Conservation (phyloP, 1,139 yeast species). For the Suhomyces terraborum region DNA sequence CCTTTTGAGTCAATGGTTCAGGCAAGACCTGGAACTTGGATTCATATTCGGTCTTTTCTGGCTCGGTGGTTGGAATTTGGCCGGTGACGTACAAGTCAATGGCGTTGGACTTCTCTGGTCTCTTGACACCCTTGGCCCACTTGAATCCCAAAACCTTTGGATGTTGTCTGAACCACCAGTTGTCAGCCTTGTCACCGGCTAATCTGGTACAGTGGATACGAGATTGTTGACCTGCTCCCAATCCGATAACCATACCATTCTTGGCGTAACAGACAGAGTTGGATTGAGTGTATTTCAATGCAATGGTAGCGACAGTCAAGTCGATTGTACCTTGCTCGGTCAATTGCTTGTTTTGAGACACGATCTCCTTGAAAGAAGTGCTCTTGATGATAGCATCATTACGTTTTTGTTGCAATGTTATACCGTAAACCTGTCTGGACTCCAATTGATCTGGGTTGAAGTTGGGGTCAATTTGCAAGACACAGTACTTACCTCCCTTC, state of each 20-base stretch:
- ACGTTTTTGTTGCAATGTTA: conserved; percentile 93
- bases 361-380: conserved; percentile 87
- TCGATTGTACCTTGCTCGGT: conserved; percentile 92
- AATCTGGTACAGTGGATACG: conserved; percentile 98
- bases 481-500: conserved; percentile 97
- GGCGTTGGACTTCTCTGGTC: conserved; percentile 98
- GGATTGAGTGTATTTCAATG: conserved; percentile 95
- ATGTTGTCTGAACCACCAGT: conserved; percentile 99
- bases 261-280: conserved; percentile 98
- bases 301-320: conserved; percentile 94
- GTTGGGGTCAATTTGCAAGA: conserved; percentile 93
- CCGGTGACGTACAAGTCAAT: conserved; percentile 90
- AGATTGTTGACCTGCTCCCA: conserved; percentile 99
- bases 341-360: conserved; percentile 80
- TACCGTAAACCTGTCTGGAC: conserved; percentile 94
- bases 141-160: conserved; percentile 88
- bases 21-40: conserved; percentile 85
- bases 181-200: conserved; percentile 98
- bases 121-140: conserved; percentile 98
- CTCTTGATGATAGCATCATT: conserved; percentile 92
- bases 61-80: conserved; percentile 89
- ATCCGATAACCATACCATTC: conserved; percentile 98
- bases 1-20: conserved; percentile 75
- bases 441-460: conserved; percentile 80
- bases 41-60: conserved; percentile 91